Evolutionary conservation across 2,329 filamentous ascomycete genomes (phyloP).

Genomic region (Aspergillus pseudoglaucus): DNA sequence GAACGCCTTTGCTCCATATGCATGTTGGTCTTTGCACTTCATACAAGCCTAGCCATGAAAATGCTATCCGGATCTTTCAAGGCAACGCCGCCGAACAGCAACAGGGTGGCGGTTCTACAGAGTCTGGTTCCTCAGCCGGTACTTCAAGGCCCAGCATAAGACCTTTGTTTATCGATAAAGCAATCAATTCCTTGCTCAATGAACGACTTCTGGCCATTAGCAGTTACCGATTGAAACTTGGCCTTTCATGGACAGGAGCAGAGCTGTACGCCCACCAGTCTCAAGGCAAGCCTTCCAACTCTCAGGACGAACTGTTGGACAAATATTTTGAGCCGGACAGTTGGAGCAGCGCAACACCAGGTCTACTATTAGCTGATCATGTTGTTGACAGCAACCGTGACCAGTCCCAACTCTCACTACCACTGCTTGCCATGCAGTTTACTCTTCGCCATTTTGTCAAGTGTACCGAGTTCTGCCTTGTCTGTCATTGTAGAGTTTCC

Average conservation of each 20-base stretch:
- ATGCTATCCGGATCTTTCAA: constrained; percentile 49
- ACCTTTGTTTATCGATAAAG: constrained; percentile 63
- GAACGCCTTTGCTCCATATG: constrained; percentile 46
- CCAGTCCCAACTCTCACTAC: constrained; percentile 44
- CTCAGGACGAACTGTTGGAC: constrained; percentile 5
- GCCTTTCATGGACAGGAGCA: constrained; percentile 62
- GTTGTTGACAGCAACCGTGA: constrained; percentile 24
- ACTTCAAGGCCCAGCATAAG: constrained; percentile 33
- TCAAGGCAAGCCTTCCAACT: constrained; percentile 29
- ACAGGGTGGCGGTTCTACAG: not conserved
- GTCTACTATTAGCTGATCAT: constrained; percentile 47
- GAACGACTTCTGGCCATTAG: constrained; percentile 63
- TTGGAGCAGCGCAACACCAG: constrained; percentile 25
- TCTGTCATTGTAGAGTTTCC: constrained; percentile 66
- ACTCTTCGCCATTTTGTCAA: constrained; percentile 67
- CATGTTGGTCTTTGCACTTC: constrained; percentile 63
- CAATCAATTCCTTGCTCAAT: constrained; percentile 63
- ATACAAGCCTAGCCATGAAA: constrained; percentile 61
- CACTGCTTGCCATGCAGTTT: constrained; percentile 64
- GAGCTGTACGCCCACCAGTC: constrained; percentile 51
- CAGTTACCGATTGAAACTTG: constrained; percentile 48
- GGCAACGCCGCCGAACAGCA: not conserved
- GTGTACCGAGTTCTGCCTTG: constrained; percentile 80
- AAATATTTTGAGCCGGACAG: constrained; percentile 18
- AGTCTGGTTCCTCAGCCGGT: not conserved